Conservation (phyloP, 257 asterid species). For the Parsonsia alboflavescens region DNA sequence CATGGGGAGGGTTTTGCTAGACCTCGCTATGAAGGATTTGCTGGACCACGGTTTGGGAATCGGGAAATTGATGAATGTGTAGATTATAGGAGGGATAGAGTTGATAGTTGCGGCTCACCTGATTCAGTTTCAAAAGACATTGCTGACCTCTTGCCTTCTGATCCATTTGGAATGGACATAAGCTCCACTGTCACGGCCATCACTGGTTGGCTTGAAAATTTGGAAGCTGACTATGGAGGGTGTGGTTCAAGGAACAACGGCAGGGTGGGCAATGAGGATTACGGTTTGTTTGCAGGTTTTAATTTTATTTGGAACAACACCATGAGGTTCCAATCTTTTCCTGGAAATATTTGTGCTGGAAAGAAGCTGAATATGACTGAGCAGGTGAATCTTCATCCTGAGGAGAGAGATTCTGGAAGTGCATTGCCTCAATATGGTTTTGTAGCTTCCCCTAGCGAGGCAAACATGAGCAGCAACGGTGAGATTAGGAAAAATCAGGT, state of each 20-base stretch:
- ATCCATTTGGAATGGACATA: constrained; percentile 92
- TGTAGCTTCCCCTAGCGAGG: constrained; percentile 17
- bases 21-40: constrained; percentile 35
- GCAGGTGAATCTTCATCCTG: constrained; percentile 18
- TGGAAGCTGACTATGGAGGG: constrained; percentile 54
- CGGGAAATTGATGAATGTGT: constrained; percentile 38
- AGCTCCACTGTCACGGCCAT: constrained; percentile 67
- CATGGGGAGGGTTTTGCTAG: constrained; percentile 42
- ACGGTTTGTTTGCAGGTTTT: constrained; percentile 48
- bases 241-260: constrained; percentile 26
- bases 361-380: constrained; percentile 23
- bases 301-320: constrained; percentile 51
- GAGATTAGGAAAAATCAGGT: constrained; percentile 25
- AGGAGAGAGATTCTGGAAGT: constrained; percentile 27
- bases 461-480: constrained; percentile 23
- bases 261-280: constrained; percentile 32
- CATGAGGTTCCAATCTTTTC: constrained; percentile 36
- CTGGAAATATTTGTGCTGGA: constrained; percentile 22
- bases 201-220: constrained; percentile 70
- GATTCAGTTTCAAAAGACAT: constrained; percentile 49
- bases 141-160: constrained; percentile 68
- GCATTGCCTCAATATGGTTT: constrained; percentile 26
- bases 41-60: constrained; percentile 28
- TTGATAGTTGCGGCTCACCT: constrained; percentile 32
- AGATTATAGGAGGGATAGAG: constrained; percentile 32